These are phyloP conservation scores for Letharia columbiana DNA, from an alignment of 495 filamentous ascomycete genomes.

Conservation along the genomic window DNA sequence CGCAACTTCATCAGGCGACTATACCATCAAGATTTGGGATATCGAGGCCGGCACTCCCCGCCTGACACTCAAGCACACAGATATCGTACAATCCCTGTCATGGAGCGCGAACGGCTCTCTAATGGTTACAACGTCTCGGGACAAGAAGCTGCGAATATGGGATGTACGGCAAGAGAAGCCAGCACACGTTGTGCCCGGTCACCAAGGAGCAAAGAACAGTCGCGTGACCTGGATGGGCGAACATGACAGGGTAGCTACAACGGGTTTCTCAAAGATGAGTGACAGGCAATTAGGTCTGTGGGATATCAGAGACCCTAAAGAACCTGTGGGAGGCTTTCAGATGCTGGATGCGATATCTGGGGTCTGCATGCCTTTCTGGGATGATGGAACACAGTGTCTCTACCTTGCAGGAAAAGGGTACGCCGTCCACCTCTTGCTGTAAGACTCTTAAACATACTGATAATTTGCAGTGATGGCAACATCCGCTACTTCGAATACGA, in stretches of 20 bases:
- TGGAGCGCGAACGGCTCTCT: constrained; percentile 91
- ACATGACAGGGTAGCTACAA: constrained; percentile 87
- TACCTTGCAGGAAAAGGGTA: constrained; percentile 96
- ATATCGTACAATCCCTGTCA: constrained; percentile 89
- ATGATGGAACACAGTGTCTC: constrained; percentile 85
- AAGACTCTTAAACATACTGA: constrained; percentile 1
- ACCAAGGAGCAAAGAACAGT: constrained; percentile 93
- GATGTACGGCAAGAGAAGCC: constrained; percentile 88
- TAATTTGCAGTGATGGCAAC: constrained; percentile 70
- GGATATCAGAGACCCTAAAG: constrained; percentile 72
- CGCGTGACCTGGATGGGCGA: constrained; percentile 94
- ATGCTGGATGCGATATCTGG: constrained; percentile 90
- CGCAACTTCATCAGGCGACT: constrained; percentile 89
- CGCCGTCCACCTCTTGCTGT: constrained; percentile 28
- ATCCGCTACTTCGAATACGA: constrained; percentile 97
- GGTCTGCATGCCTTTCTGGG: constrained; percentile 99
- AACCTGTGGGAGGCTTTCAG: constrained; percentile 82
- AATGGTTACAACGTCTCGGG: constrained; percentile 86
- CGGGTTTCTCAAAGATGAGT: constrained; percentile 96
- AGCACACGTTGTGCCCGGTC: constrained; percentile 74
- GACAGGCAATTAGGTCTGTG: constrained; percentile 92
- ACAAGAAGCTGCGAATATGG: constrained; percentile 97
- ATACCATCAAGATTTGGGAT: constrained; percentile 95
- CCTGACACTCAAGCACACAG: constrained; percentile 69
- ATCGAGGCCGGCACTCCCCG: constrained; percentile 65